Evolutionary conservation across 306 rosid genomes (phyloP).

Genomic region (Dryas alaskensis): DNA sequence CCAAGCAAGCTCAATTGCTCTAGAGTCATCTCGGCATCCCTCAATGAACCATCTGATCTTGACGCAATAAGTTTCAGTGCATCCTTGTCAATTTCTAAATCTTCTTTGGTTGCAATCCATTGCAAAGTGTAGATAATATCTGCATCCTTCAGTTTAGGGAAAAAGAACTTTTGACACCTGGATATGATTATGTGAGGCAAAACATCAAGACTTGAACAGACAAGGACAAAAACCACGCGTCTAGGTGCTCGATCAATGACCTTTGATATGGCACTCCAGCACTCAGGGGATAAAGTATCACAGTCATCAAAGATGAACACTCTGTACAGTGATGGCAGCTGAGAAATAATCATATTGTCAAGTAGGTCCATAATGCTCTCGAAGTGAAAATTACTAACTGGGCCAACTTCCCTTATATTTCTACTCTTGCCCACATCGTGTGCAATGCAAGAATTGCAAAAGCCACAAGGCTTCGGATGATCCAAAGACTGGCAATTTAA

Average conservation of each 20-base stretch:
- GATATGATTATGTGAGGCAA: conserved; percentile 97
- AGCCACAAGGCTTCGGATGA: conserved; percentile 85
- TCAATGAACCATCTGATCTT: conserved; percentile 90
- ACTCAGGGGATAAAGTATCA: conserved; percentile 71
- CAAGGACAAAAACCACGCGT: conserved; percentile 92
- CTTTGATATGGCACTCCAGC: conserved; percentile 94
- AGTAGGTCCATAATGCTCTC: conserved; percentile 83
- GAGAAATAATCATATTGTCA: conserved; percentile 71
- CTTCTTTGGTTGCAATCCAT: conserved; percentile 78
- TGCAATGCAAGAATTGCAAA: conserved; percentile 82
- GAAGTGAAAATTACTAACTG: conserved; percentile 81
- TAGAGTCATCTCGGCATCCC: conserved; percentile 99
- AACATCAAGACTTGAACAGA: conserved; percentile 93
- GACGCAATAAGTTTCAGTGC: conserved; percentile 94
- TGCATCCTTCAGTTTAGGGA: conserved; percentile 90
- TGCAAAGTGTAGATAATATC: conserved; percentile 78
- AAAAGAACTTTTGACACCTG: conserved; percentile 94
- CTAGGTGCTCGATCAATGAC: conserved; percentile 98
- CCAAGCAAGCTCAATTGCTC: conserved; percentile 98
- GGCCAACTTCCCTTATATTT: conserved; percentile 84
- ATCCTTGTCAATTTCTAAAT: conserved; percentile 86
- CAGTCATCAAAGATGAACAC: conserved; percentile 94
- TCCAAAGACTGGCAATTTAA: conserved; percentile 83
- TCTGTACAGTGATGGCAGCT: conserved; percentile 67
- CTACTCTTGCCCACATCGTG: conserved; percentile 80